Evolutionary conservation across 805 yeast species (phyloP).

Genomic region (Lipomyces chichibuensis): DNA sequence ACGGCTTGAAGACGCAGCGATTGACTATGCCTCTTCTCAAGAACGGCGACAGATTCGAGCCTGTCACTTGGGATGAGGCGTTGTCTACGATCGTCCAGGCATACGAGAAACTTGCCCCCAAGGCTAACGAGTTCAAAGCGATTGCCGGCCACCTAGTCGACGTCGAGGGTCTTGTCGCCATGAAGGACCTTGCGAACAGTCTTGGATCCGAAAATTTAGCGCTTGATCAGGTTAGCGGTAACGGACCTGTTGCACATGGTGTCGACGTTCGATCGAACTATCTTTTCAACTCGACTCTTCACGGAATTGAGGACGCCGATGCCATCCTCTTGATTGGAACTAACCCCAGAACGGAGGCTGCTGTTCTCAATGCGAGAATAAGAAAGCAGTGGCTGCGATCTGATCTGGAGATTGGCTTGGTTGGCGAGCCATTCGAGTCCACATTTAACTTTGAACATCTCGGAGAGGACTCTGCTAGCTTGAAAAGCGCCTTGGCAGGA

Average conservation of each 20-base stretch:
- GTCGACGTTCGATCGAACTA: slow-evolving; percentile 77
- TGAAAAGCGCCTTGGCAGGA: slow-evolving; percentile 65
- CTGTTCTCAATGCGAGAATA: slow-evolving; percentile 80
- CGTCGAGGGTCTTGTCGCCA: slow-evolving; percentile 78
- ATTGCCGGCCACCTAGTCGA: slow-evolving; percentile 80
- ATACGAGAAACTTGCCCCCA: slow-evolving; percentile 57
- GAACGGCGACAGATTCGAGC: slow-evolving; percentile 67
- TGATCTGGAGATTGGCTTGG: slow-evolving; percentile 63
- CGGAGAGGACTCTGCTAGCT: slow-evolving; percentile 62
- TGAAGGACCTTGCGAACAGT: slow-evolving; percentile 75
- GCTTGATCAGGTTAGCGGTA: slow-evolving; percentile 63
- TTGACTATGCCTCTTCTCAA: slow-evolving; percentile 78
- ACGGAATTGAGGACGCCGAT: slow-evolving; percentile 82
- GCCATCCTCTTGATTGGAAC: slow-evolving; percentile 79
- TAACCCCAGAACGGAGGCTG: slow-evolving; percentile 88
- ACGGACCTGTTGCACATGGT: slow-evolving; percentile 63
- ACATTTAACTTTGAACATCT: slow-evolving; percentile 68
- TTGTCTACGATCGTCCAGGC: slow-evolving; percentile 69
- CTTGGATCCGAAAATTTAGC: slow-evolving; percentile 81
- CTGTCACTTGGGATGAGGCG: slow-evolving; percentile 88
- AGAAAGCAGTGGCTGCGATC: slow-evolving; percentile 78
- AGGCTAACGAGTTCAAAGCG: slow-evolving; percentile 75
- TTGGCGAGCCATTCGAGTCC: slow-evolving; percentile 78
- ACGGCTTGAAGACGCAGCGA: slow-evolving; percentile 84
- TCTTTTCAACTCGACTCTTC: slow-evolving; percentile 75